Evolutionary conservation across 352 stramenopile genomes (phyloP), one percentile per base, ranked within the genome.

Genomic region (Detonula confervacea): DNA sequence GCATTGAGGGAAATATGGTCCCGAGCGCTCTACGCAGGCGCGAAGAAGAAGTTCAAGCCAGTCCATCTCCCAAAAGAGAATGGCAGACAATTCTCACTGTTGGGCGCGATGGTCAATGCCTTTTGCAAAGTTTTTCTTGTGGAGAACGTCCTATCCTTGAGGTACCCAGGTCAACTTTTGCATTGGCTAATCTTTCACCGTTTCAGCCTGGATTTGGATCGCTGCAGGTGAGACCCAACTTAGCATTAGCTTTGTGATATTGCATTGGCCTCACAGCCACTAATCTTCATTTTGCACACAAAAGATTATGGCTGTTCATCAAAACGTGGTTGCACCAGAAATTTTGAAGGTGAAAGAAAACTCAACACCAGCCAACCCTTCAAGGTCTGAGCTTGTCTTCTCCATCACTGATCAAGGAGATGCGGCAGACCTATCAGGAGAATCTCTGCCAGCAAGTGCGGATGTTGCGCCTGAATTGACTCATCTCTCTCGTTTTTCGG

Each of bases 131-230:
- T 75, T 92, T 94, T 69, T 77, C 77, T 18, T 30, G 76, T 65
- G 87, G 86, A 16, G 79, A 91, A 42, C 62, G 77, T 12, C 87
- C 86, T 6, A 90, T 93, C 29, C 77, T 74, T 20, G 25, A 73
- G 30, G 84, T 94, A 11, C 63, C 51, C 47, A 72, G 47, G 22
- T 8, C 51, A 55, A 54, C 30, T 29, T 63, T 63, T 81, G 78
- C 86, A 18, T 77, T 93, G 52, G 86, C 89, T 16, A 92, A 91
- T 61, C 65, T 93, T 24, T 92, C 87, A 14, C 83, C 89, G 9
- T 94, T 93, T 80, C 87, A 93, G 52, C 67, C 63, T 27, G 86
- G 82, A 2, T 92, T 84, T 73, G 88, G 88, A 8, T 94, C 88
- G 9, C 42, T 94, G 20, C 88, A 94, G 30, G 30, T 37, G 30